These are phyloP conservation scores for Sugiyamaella grinbergsii DNA, from an alignment of 1,139 yeast genomes.

Conservation along the genomic window DNA sequence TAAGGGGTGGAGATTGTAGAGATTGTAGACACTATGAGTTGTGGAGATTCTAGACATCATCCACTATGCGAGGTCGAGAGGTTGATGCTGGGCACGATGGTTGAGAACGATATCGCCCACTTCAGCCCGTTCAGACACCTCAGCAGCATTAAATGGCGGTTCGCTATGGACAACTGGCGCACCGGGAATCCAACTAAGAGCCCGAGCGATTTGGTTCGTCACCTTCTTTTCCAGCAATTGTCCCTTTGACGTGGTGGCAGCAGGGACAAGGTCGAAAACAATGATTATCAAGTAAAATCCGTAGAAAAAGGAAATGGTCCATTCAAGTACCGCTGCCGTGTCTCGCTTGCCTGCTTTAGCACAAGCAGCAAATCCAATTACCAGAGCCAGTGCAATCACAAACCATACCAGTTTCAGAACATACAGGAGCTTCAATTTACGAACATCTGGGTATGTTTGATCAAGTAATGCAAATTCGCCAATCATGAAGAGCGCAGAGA, in stretches of 20 bases:
- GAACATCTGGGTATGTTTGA: slow-evolving; percentile 47
- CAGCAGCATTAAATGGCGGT: slow-evolving; percentile 28
- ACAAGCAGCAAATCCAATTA: slow-evolving; percentile 63
- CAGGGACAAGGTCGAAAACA: slow-evolving; percentile 68
- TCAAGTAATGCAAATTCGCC: slow-evolving; percentile 66
- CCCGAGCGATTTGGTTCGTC: slow-evolving; percentile 19
- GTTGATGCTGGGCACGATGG: slow-evolving; percentile 21
- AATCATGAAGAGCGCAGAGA: slow-evolving; percentile 63
- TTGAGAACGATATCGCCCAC: slow-evolving; percentile 27
- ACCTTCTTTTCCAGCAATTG: slow-evolving; percentile 28
- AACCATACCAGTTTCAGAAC: slow-evolving; percentile 66
- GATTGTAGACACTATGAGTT: no score
- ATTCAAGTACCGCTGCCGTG: slow-evolving; percentile 69
- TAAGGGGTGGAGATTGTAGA: no score
- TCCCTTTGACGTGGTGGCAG: slow-evolving; percentile 32
- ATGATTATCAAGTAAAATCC: slow-evolving; percentile 68
- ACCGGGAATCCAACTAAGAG: slow-evolving; percentile 32
- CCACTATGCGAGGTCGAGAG: background rate
- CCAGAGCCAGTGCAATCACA: slow-evolving; percentile 65
- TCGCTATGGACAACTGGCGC: slow-evolving; percentile 20
- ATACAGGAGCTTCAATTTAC: slow-evolving; percentile 48
- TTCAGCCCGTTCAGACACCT: slow-evolving; percentile 23
- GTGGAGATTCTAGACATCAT: no score
- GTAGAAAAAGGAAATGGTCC: slow-evolving; percentile 83
- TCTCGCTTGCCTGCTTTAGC: slow-evolving; percentile 47